Conservation (phyloP, 1,284 basidiomycete species). For the Entoloma clypeatum region DNA sequence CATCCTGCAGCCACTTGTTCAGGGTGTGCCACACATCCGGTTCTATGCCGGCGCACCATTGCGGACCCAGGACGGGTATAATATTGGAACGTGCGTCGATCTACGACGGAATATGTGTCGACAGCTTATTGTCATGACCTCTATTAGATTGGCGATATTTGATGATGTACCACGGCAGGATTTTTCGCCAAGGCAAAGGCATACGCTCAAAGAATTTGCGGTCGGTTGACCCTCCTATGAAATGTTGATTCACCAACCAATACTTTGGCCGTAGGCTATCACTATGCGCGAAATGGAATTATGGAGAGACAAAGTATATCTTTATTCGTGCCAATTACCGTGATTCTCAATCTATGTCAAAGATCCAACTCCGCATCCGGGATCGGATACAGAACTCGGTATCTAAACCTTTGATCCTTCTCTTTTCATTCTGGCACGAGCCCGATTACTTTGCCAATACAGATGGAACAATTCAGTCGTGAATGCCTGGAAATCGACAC, state of each 20-base stretch:
- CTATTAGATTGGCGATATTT: conserved; percentile 70
- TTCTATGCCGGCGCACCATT: conserved; percentile 94
- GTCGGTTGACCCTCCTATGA: conserved; percentile 23
- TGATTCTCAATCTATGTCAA: conserved; percentile 4
- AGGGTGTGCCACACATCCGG: conserved; percentile 63
- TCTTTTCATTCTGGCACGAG: background rate
- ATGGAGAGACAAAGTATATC: conserved; percentile 82
- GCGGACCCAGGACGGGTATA: conserved; percentile 85
- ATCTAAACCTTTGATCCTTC: conserved; percentile 23
- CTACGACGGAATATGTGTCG: background rate
- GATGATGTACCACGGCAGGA: conserved; percentile 83
- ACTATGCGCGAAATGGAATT: conserved; percentile 96
- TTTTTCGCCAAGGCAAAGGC: conserved; percentile 85
- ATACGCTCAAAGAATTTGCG: conserved; percentile 94
- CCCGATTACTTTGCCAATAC: conserved; percentile 4
- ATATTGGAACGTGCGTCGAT: conserved; percentile 71
- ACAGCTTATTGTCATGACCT: conserved; percentile 2
- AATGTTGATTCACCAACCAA: background rate
- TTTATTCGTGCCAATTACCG: background rate
- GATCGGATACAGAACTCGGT: conserved; percentile 89
- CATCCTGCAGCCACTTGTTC: conserved; percentile 69
- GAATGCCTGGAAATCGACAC: conserved; percentile 92
- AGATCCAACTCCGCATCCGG: conserved; percentile 88
- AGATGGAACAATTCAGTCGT: conserved; percentile 94
- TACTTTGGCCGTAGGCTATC: conserved; percentile 53